Conservation (phyloP, 352 stramenopile species). For the Phytophthora pini region DNA sequence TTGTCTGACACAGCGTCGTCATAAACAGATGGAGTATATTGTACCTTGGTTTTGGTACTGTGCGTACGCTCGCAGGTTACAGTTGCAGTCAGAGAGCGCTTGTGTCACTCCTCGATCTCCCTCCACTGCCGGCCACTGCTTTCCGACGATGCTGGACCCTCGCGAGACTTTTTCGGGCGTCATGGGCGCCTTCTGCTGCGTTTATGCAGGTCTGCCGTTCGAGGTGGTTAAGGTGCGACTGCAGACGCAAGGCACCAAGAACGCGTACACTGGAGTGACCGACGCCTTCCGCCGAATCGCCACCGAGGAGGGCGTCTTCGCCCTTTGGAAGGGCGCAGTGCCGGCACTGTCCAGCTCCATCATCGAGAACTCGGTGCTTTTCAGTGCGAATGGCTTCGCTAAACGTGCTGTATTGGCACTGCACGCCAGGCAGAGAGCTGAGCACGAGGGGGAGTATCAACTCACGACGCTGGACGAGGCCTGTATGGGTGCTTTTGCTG, state of each 20-base stretch:
- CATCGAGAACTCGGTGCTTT: conserved; percentile 92
- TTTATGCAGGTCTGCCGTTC: conserved; percentile 88
- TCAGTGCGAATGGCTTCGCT: conserved; percentile 85
- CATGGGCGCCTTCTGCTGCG: conserved; percentile 80
- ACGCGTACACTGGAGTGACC: conserved; percentile 66
- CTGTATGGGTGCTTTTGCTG: conserved; percentile 79
- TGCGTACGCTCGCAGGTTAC: conserved; percentile 19
- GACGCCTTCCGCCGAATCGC: conserved; percentile 80
- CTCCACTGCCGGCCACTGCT: too few relatives aligned
- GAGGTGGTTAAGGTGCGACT: conserved; percentile 89
- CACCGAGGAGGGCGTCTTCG: conserved; percentile 67
- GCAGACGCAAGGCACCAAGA: conserved; percentile 74
- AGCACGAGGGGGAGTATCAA: conserved; percentile 57
- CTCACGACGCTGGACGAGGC: conserved; percentile 85
- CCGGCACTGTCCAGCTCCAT: conserved; percentile 88
- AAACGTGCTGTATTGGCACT: conserved; percentile 70
- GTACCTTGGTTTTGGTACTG: background rate
- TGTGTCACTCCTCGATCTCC: conserved; percentile 7
- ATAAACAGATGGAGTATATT: background rate
- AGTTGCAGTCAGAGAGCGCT: conserved; percentile 4
- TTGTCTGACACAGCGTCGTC: conserved; percentile 3
- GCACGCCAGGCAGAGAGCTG: conserved; percentile 52
- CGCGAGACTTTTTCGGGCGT: conserved; percentile 81
- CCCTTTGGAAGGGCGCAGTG: conserved; percentile 91
- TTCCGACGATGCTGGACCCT: conserved; percentile 63